Evolutionary conservation across 345 rosid species (phyloP).

Genomic region (Barbarea vulgaris): DNA sequence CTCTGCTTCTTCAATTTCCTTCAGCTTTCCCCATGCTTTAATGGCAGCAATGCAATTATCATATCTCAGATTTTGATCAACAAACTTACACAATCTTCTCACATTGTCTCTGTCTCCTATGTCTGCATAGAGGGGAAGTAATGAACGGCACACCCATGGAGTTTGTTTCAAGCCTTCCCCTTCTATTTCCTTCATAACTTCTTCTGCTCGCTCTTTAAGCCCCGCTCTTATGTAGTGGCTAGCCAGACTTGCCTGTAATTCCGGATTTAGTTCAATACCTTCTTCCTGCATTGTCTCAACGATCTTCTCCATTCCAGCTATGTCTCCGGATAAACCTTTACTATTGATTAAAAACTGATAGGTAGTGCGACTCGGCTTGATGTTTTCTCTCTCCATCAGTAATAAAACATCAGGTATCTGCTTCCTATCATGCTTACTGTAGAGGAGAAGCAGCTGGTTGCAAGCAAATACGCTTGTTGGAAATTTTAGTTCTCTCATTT

Average conservation of each 20-base stretch:
- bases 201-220: conserved; percentile 57
- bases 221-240: conserved; percentile 68
- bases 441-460: conserved; percentile 87
- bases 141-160: conserved; percentile 55
- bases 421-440: conserved; percentile 69
- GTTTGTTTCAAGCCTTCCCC: conserved; percentile 57
- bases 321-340: conserved; percentile 74
- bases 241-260: conserved; percentile 57
- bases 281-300: conserved; percentile 83
- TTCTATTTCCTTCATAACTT: conserved; percentile 73
- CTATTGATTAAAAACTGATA: conserved; percentile 68
- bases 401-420: conserved; percentile 77
- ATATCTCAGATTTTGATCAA: conserved; percentile 52
- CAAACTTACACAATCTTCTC: conserved; percentile 69
- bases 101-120: conserved; percentile 80
- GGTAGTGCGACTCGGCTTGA: conserved; percentile 67
- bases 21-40: conserved; percentile 84
- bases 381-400: conserved; percentile 86
- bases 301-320: conserved; percentile 83
- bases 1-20: conserved; percentile 75
- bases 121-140: conserved; percentile 77
- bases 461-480: conserved; percentile 73
- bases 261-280: conserved; percentile 63
- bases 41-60: conserved; percentile 65
- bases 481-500: conserved; percentile 73